A percentile compares a stretch with the other conserved stretches of the same genome.
These are phyloP conservation scores for Malassezia yamatoensis DNA, from an alignment of 1,284 basidiomycete species.

Conservation along the genomic window DNA sequence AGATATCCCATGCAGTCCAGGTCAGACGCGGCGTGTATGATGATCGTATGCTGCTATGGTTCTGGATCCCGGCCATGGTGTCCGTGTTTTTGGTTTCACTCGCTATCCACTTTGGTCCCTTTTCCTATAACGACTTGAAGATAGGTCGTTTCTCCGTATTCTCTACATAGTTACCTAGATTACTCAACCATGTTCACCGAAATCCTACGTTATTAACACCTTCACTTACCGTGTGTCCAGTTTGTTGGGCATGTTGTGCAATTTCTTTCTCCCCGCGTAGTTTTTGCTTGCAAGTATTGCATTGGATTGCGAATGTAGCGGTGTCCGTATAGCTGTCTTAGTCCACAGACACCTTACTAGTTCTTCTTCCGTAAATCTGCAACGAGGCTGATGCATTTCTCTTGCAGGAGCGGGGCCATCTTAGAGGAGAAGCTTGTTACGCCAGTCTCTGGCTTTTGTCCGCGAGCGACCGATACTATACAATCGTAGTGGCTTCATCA, in stretches of 20 bases:
- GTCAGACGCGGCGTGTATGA: slow-evolving; percentile 49
- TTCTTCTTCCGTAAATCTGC: background rate
- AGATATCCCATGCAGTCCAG: background rate
- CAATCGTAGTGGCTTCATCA: slow-evolving; percentile 8
- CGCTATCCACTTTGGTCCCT: background rate
- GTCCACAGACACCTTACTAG: background rate
- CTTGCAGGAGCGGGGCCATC: background rate
- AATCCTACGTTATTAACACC: background rate
- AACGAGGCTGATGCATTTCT: background rate
- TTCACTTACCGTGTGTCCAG: slow-evolving; percentile 5
- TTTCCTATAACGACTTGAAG: background rate
- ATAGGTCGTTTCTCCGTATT: background rate
- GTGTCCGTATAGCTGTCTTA: slow-evolving; percentile 1
- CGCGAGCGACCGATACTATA: background rate
- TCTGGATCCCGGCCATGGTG: slow-evolving; percentile 80
- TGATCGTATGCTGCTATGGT: slow-evolving; percentile 80
- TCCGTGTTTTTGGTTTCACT: slow-evolving; percentile 20
- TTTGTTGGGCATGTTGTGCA: background rate
- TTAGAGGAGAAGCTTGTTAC: no score
- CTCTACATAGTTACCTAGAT: background rate
- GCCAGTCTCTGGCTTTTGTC: no score
- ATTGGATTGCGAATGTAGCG: background rate
- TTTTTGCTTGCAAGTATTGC: background rate
- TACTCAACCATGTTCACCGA: background rate
- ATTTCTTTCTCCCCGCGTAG: background rate